Conservation (phyloP, 1,139 yeast species). For the Suhomyces kunorum region DNA sequence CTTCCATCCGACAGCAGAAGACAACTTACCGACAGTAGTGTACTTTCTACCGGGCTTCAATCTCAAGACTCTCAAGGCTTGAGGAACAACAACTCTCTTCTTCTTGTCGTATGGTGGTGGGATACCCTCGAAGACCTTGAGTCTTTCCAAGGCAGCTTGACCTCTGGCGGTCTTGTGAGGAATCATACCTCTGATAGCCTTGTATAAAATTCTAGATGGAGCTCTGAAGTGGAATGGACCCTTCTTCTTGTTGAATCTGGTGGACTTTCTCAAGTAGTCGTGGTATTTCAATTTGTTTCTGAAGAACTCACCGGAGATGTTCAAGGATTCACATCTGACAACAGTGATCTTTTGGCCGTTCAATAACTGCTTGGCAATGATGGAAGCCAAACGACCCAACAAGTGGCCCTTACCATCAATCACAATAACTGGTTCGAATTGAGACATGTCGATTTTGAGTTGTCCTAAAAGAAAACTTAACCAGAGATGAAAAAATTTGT, state of each 20-base stretch:
- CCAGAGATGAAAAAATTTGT: slow-evolving; percentile 13
- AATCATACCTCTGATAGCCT: slow-evolving; percentile 99
- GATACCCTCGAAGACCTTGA: slow-evolving; percentile 99
- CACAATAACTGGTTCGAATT: slow-evolving; percentile 95
- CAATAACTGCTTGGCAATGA: slow-evolving; percentile 96
- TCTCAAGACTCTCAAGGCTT: slow-evolving; percentile 99
- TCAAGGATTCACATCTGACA: slow-evolving; percentile 97
- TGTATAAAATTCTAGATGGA: slow-evolving; percentile 99
- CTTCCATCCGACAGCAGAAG: slow-evolving; percentile 99
- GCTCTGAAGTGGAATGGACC: slow-evolving; percentile 99
- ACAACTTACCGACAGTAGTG: slow-evolving; percentile 97
- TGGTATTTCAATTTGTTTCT: slow-evolving; percentile 99
- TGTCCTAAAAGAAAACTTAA: slow-evolving; percentile 14
- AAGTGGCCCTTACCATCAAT: slow-evolving; percentile 99
- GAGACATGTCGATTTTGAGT: slow-evolving; percentile 57
- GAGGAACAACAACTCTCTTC: slow-evolving; percentile 99
- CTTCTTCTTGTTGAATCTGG: slow-evolving; percentile 97
- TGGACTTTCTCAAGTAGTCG: slow-evolving; percentile 99
- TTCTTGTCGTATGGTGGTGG: slow-evolving; percentile 99
- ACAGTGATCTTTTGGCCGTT: slow-evolving; percentile 98
- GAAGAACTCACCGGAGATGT: slow-evolving; percentile 99
- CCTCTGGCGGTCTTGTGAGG: slow-evolving; percentile 99
- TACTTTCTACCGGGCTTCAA: slow-evolving; percentile 99
- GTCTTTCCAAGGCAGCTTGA: slow-evolving; percentile 99
- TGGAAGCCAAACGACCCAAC: slow-evolving; percentile 99